Base-by-base conservation (phyloP, 2,329 filamentous ascomycete genomes). In the Thielaviopsis cerberus region DNA sequence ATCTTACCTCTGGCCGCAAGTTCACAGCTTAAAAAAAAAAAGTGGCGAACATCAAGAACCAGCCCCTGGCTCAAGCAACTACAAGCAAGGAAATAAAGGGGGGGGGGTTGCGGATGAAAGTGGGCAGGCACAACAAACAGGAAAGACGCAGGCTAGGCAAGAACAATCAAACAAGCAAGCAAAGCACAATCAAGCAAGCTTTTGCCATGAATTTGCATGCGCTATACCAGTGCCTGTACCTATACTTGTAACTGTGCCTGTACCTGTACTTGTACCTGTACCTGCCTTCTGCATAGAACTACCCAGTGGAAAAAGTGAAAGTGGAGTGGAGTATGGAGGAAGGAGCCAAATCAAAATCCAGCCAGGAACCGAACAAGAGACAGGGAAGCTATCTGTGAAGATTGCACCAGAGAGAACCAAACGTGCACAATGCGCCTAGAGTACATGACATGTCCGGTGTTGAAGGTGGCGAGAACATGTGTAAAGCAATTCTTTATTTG, bases 31-130 rank as follows among this genome's bases (percentile, higher is more conserved):
- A 6, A 30, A 11, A 30, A n/a, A n/a, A 3, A 48, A 48, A 48
- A 48, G 41, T 48, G 41, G 41, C 41, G n/a, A 48, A n/a, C 41
- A 48, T 48, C 41, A 48, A 22, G 22, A 48, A 20, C 41, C 41
- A 48, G 25, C 53, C 53, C 53, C 54, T 57, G 34, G 45, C 50
- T 48, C 23, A 15, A 25, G 45, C 24, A 53, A 45, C 22, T 34
- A 30, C 37, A 27, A 45, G 34, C 45, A 58, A 52, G 59, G 59
- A 60, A 60, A 60, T 60, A 60, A 60, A 60, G 59, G 59, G 59
- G 55, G 55, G 59, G 55, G 55, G 51, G 24, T 48, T 20, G 17
- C 30, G 59, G 34, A 20, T 34, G 50, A 27, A 53, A 53, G 23
- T 53, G 37, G 26, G 52, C 50, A 41, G 51, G 53, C 30, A 52